Conservation (phyloP, 495 filamentous ascomycete species). For the Podospora bellae-mahoneyi region DNA sequence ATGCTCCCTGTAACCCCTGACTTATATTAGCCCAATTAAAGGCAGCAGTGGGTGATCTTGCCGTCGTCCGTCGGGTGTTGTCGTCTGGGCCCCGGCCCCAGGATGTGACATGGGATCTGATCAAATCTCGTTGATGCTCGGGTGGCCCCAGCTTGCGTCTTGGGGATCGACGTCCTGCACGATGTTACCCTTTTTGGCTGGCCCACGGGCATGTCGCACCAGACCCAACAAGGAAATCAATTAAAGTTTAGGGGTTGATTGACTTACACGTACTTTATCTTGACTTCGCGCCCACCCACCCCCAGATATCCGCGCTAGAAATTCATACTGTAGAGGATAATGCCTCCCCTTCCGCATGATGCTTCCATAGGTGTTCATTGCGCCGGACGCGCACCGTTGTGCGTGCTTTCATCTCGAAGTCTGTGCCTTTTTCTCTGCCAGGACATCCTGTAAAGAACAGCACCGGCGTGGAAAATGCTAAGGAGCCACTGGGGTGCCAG, state of each 20-base stretch:
- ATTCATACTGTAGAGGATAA: background rate
- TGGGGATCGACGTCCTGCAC: conserved; percentile 24
- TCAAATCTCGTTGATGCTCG: conserved; percentile 21
- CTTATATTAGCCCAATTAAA: conserved; percentile 32
- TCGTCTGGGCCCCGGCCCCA: conserved; percentile 12
- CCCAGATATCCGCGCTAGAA: background rate
- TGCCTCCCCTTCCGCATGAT: background rate
- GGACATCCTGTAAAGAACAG: background rate
- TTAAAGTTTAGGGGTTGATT: conserved; percentile 8
- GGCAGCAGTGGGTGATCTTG: conserved; percentile 16
- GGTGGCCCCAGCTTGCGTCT: conserved; percentile 14
- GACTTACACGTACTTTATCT: background rate
- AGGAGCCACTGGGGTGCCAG: conserved; percentile 10
- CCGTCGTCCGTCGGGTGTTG: conserved; percentile 11
- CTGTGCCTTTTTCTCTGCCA: background rate
- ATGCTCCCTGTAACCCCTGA: conserved; percentile 20
- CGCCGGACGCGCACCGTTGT: too few species aligned
- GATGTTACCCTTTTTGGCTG: conserved; percentile 27
- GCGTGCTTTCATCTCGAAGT: background rate
- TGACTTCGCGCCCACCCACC: background rate
- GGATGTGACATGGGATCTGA: conserved; percentile 29
- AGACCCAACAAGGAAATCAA: conserved; percentile 18
- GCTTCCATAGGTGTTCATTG: background rate
- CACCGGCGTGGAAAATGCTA: background rate
- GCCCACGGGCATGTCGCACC: conserved; percentile 25